Evolutionary conservation across 768 basidiomycete genomes (phyloP), one percentile per base, ranked within the genome.

Genomic region (Lentinula aciculospora): DNA sequence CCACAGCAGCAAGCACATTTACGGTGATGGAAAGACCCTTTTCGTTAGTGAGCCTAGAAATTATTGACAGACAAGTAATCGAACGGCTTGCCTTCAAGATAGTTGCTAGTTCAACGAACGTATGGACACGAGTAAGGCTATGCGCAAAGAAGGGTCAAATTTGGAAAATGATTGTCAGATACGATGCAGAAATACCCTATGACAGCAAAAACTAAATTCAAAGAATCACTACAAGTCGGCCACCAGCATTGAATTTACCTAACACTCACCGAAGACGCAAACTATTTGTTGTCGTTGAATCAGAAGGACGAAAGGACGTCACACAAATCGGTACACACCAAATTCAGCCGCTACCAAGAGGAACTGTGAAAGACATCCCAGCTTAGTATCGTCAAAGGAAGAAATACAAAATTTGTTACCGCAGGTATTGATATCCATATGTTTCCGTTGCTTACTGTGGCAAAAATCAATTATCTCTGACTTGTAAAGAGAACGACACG

Each of bases 1-100:
- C 79, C 4, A 68, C 74, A 1, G 80, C 76, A 4, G 78, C 72
- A 2, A 76, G 65, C 0, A 69, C 73, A 61, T 81, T 82, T 56
- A 81, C 71, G 19, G 71, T 54, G 56, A 75, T 74, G 1, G 78
- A 77, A 15, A 81, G 67, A 17, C 50, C 61, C 75, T 78, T 47
- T 9, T 3, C 9, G 17, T 23, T 12, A 3, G 32, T 27, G 40
- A 56, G 54, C n/a, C n/a, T n/a, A 31, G 19, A 32, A 12, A 34
- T 19, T 4, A n/a, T 21, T 5, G n/a, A 31, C 9, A 13, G 13
- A 19, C 2, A 28, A 25, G 21, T 21, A 19, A 17, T 45, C 17
- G 40, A 47, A 25, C 13, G 17, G 7, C 17, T 25, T 27, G 67
- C 78, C 66, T 77, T 75, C 12, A 81, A 67, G 4, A 29, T 15